Base-by-base conservation (phyloP, 1,139 yeast genomes). In the Wickerhamiella infanticola region DNA sequence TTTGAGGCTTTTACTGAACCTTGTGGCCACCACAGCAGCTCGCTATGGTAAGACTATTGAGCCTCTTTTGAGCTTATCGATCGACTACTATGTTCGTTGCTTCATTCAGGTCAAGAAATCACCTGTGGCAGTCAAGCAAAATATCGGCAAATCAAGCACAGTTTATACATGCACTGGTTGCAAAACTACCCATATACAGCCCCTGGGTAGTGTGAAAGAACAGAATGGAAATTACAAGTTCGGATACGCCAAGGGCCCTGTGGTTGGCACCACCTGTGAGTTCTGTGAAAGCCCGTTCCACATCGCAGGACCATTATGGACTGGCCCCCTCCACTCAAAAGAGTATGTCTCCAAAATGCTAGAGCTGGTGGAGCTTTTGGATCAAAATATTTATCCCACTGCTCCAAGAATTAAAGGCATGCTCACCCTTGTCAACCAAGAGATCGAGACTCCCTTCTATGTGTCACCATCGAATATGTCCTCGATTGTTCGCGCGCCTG, bases 231-330 rank as follows among this genome's bases (percentile, higher is more conserved):
- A 41, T 23, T 59, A 57, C 72, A 79, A 79, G 56, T 77, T 63
- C 53, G 70, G 77, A 3, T 65, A 71, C 41, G 76, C 81, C 1
- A 73, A 69, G 50, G 81, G 79, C 2, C 76, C 79, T 0, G 69
- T 75, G 3, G 70, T 74, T 3, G 71, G 74, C 5, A 62, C 70
- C 4, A 61, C 68, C 42, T 93, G 98, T 64, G 59, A 68, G 39
- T 79, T 70, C 62, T 90, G 98, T 65, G 81, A 75, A 1, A 72
- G 71, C 47, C 69, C 74, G 4, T 75, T 75, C 59, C 94, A 82
- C 58, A 62, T 90, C 39, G 90, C 93, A 2, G 99, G 99, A 1
- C 99, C 99, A 47, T 84, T 90, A 95, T 90, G 94, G 81, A 84
- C 76, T 8, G 95, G 93, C 0, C 68, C 72, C 2, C 64, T 90